phyloP scores from a whole-genome alignment of 805 yeast species.

The Candida koratica region DNA sequence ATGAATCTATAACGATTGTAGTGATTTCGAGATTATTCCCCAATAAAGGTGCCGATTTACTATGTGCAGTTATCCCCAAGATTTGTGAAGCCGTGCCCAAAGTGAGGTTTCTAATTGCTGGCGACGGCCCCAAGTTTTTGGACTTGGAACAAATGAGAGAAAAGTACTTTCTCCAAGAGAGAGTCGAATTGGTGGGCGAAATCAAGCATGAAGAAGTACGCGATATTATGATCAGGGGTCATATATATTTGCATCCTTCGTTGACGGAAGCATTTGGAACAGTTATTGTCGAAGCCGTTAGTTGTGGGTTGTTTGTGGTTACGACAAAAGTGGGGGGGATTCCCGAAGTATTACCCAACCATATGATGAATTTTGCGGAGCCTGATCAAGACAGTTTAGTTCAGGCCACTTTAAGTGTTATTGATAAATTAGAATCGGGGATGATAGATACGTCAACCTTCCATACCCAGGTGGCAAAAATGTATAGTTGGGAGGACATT shows the following conservation, averaged over 20 bases:
- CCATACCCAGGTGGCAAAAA: slow-evolving; percentile 68
- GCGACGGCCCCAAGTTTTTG: slow-evolving; percentile 93
- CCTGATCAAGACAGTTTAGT: slow-evolving; percentile 85
- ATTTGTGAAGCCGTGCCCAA: slow-evolving; percentile 61
- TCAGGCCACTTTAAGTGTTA: slow-evolving; percentile 67
- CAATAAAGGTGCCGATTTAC: slow-evolving; percentile 92
- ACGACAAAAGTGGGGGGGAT: slow-evolving; percentile 97
- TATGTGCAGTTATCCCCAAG: slow-evolving; percentile 79
- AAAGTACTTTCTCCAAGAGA: slow-evolving; percentile 73
- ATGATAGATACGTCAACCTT: slow-evolving; percentile 68
- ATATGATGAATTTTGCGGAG: slow-evolving; percentile 88
- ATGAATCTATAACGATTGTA: slow-evolving; percentile 63
- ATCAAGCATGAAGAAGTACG: slow-evolving; percentile 90
- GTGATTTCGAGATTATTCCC: slow-evolving; percentile 88
- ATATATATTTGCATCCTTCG: slow-evolving; percentile 89
- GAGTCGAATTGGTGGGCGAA: slow-evolving; percentile 81
- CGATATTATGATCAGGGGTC: slow-evolving; percentile 89
- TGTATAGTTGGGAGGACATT: slow-evolving; percentile 92
- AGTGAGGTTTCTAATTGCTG: slow-evolving; percentile 84
- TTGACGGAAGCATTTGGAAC: slow-evolving; percentile 98
- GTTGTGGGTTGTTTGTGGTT: slow-evolving; percentile 89
- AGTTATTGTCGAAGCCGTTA: slow-evolving; percentile 93
- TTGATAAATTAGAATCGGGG: slow-evolving; percentile 51
- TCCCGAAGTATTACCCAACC: slow-evolving; percentile 89
- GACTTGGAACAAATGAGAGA: slow-evolving; percentile 96